Evolutionary conservation across 1,284 basidiomycete species (phyloP), one percentile per base, ranked within the genome.

Genomic region (Porogramme epimiltina): DNA sequence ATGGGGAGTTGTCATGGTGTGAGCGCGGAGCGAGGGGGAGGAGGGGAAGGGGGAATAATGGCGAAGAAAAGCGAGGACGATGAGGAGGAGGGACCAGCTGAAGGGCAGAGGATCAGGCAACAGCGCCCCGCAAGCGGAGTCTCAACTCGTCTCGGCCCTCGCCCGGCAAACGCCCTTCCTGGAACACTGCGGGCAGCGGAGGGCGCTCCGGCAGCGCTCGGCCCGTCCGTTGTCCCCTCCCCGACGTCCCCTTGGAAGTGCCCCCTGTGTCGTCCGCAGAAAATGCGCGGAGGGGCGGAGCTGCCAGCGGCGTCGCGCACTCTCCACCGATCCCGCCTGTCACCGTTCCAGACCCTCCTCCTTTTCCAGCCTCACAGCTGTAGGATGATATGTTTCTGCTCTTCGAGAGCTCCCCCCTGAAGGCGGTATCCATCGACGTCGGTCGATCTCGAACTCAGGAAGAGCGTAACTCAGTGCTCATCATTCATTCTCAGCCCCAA

Each of bases 1-100:
- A 75, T 86, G 89, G 54, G 86, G 84, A 54, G 84, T 90, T 57
- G 85, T 80, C 87, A 87, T 90, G 52, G 61, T 63, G 59, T 46
- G 52, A 54, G 63, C 52, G 51, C 52, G 58, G 60, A 59, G 53
- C 56, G 61, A 58, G 54, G 54, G 61, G 57, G 53, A 64, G 62
- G 60, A 63, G 56, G 10, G 5, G 34, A 37, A 37, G 34, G 34
- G 28, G 34, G 34, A 37, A 13, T 37, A 37, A 31, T 59, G 63
- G 52, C 57, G 60, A 55, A 54, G 55, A 61, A 56, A 57, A 62
- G 61, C 62, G 61, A 63, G 51, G 61, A 64, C 55, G 64, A 64
- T 62, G 57, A 59, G 50, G 47, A 60, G 61, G 61, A 60, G 65
- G 63, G 65, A 66, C 55, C 61, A 65, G 59, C n/a, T n/a, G 63